These are phyloP conservation scores for Colletotrichum echinochloae DNA, from an alignment of 2,329 filamentous ascomycete species.

Conservation along the genomic window DNA sequence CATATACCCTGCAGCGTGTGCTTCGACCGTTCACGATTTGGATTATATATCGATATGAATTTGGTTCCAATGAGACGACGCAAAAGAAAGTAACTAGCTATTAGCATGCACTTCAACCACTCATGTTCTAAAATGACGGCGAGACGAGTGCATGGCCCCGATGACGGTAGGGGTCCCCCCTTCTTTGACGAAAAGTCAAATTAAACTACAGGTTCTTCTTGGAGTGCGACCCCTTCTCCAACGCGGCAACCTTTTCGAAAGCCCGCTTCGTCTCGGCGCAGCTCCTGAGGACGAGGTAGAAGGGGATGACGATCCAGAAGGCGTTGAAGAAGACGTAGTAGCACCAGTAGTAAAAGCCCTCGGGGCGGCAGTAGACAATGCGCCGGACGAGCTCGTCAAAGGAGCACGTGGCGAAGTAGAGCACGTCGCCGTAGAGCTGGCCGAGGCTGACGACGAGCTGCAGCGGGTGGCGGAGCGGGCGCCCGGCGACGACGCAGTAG, in stretches of 20 bases:
- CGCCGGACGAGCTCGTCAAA: constrained; percentile 56
- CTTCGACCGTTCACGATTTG: background rate
- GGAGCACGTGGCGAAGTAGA: constrained; percentile 63
- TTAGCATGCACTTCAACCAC: background rate
- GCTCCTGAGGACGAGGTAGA: constrained; percentile 48
- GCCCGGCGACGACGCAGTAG: constrained; percentile 55
- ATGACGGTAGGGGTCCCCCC: no score
- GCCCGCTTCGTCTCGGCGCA: constrained; percentile 44
- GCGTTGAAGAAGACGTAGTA: constrained; percentile 66
- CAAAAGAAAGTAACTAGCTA: background rate
- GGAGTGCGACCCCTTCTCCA: background rate
- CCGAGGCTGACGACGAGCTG: constrained; percentile 61
- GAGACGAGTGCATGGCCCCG: background rate
- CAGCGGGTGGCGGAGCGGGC: constrained; percentile 61
- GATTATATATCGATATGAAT: background rate
- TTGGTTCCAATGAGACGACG: background rate
- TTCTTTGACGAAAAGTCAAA: no score
- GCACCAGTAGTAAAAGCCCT: constrained; percentile 64
- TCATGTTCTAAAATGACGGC: no score
- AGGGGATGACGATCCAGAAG: constrained; percentile 66
- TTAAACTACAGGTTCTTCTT: constrained; percentile 16
- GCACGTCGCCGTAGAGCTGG: constrained; percentile 63
- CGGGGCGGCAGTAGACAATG: constrained; percentile 61
- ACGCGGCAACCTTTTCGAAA: constrained; percentile 46
- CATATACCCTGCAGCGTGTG: background rate